These are phyloP conservation scores for Saitozyma podzolica DNA, from an alignment of 768 basidiomycete species.

Conservation along the genomic window DNA sequence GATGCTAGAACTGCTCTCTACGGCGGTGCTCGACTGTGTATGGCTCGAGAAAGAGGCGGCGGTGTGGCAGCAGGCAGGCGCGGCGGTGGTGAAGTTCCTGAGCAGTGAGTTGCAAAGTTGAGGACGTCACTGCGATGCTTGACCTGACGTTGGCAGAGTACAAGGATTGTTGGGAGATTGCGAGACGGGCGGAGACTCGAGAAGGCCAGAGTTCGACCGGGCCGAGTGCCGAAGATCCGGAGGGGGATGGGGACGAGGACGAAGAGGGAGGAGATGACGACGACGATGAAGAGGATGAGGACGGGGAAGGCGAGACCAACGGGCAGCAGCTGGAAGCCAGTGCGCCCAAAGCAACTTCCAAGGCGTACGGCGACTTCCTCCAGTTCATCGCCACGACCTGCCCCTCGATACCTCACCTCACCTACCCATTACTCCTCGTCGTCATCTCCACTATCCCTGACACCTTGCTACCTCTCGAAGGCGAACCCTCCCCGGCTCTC, in stretches of 20 bases:
- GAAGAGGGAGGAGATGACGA: slow-evolving; percentile 54
- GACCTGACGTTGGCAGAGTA: slow-evolving; percentile 57
- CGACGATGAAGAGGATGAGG: slow-evolving; percentile 54
- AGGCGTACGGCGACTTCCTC: slow-evolving; percentile 71
- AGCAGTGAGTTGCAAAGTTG: slow-evolving; percentile 58
- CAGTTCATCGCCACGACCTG: slow-evolving; percentile 77
- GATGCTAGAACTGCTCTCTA: slow-evolving; percentile 59
- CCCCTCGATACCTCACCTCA: slow-evolving; percentile 71
- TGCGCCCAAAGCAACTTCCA: slow-evolving; percentile 13
- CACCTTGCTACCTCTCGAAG: slow-evolving; percentile 43
- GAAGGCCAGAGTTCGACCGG: not conserved
- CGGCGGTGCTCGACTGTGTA: slow-evolving; percentile 27
- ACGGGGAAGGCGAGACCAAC: slow-evolving; percentile 28
- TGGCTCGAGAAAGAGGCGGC: slow-evolving; percentile 70
- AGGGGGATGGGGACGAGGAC: slow-evolving; percentile 46
- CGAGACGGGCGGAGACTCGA: slow-evolving; percentile 43
- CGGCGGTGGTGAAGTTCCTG: slow-evolving; percentile 69
- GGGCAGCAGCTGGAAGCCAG: not conserved
- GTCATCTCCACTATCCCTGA: slow-evolving; percentile 76
- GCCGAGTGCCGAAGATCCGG: slow-evolving; percentile 3
- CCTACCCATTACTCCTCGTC: slow-evolving; percentile 79
- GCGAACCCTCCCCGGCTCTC: slow-evolving; percentile 48
- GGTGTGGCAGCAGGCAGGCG: slow-evolving; percentile 70
- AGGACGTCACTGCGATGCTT: too few relatives aligned
- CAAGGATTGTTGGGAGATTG: slow-evolving; percentile 65